phyloP scores from a whole-genome alignment of 148 eudicot genomes.

The Arbutus unedo region DNA sequence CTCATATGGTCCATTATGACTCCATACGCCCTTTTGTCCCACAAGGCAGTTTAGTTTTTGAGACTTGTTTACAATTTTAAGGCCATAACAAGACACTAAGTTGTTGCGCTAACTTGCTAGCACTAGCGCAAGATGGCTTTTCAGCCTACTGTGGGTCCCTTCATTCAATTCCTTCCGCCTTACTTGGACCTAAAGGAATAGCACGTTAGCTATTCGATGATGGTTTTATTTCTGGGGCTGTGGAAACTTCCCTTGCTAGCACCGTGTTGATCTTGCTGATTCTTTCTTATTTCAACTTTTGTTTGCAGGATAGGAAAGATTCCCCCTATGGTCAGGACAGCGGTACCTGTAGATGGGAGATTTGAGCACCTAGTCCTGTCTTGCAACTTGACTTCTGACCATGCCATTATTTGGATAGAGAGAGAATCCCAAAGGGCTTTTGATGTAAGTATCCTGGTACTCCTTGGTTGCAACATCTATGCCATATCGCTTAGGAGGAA shows the following conservation, averaged over 20 bases:
- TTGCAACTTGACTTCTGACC: conserved; percentile 66
- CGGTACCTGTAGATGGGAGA: conserved; percentile 90
- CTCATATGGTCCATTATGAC: background rate
- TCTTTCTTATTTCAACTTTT: conserved; percentile 5
- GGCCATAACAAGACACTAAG: background rate
- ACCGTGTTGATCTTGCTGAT: background rate
- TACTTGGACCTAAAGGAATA: too few relatives aligned
- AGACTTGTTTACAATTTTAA: background rate
- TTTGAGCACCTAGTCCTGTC: conserved; percentile 84
- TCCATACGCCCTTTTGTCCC: background rate
- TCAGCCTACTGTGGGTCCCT: too few relatives aligned
- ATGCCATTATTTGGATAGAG: conserved; percentile 72
- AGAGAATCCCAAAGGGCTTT: conserved; percentile 76
- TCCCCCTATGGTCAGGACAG: conserved; percentile 77
- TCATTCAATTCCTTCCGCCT: too few relatives aligned
- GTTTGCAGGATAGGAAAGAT: conserved; percentile 47
- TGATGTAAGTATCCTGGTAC: conserved; percentile 50
- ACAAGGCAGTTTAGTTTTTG: background rate
- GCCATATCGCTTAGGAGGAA: background rate
- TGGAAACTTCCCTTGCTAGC: too few relatives aligned
- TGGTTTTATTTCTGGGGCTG: too few relatives aligned
- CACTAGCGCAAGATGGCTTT: too few relatives aligned
- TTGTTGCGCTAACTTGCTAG: too few relatives aligned
- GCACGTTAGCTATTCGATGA: too few relatives aligned
- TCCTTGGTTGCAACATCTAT: background rate